Evolutionary conservation across 805 yeast genomes (phyloP).

Genomic region (Starmerella riodocensis): DNA sequence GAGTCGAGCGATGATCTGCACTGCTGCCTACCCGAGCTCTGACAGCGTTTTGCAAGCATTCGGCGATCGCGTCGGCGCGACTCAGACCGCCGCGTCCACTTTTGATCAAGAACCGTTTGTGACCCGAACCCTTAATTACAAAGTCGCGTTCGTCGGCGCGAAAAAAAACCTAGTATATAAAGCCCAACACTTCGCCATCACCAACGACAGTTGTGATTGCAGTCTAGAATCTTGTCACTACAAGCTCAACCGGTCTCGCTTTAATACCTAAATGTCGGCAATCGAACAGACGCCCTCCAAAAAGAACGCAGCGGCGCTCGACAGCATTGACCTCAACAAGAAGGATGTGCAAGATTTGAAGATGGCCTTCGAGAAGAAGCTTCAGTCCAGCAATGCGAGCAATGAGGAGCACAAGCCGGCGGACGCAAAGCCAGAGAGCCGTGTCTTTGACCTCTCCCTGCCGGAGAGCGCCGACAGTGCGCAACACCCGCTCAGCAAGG

Average conservation of each 20-base stretch:
- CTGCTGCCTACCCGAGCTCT: no score
- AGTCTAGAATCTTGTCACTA: no score
- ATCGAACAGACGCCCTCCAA: slow-evolving; percentile 48
- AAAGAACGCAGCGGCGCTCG: slow-evolving; percentile 44
- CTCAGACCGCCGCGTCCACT: no score
- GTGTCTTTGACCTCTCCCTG: slow-evolving; percentile 19
- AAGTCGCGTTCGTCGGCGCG: slow-evolving; percentile 3
- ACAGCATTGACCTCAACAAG: slow-evolving; percentile 36
- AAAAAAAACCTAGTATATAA: slow-evolving; percentile 2
- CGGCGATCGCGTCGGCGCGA: no score
- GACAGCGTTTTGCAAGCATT: no score
- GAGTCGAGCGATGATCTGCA: no score
- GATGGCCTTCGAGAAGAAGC: slow-evolving; percentile 10
- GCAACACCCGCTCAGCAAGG: slow-evolving; percentile 19
- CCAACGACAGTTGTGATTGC: no score
- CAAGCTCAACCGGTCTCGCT: no score
- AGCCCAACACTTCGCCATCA: neutral
- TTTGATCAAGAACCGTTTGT: no score
- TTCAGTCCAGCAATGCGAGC: slow-evolving; percentile 27
- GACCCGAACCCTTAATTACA: slow-evolving; percentile 14
- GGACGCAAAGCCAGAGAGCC: slow-evolving; percentile 3
- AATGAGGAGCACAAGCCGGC: slow-evolving; percentile 23
- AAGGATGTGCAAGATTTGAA: slow-evolving; percentile 21
- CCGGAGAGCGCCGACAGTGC: slow-evolving; percentile 10
- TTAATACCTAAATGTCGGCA: slow-evolving; percentile 13